These are phyloP conservation scores for Mortierella sp. DNA, from an alignment of 371 early-diverging fungal genomes.

Conservation along the genomic window DNA sequence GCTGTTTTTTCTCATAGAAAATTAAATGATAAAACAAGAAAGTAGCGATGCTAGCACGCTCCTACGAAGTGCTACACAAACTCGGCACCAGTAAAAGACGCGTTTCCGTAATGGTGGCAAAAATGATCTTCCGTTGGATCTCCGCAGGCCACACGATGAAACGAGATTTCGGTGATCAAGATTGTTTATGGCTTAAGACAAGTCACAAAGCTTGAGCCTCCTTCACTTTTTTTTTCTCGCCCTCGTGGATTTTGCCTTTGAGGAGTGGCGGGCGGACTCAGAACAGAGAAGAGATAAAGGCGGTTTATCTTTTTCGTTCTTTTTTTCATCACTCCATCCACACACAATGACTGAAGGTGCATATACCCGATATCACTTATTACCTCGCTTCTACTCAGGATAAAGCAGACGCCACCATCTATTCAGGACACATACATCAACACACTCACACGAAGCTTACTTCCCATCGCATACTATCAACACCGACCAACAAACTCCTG, in stretches of 20 bases:
- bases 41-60: too few species aligned
- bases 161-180: neutral
- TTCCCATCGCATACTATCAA: neutral
- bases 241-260: neutral
- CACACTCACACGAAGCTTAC: neutral
- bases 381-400: neutral
- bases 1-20: too few species aligned
- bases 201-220: neutral
- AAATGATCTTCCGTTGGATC: neutral
- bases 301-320: neutral
- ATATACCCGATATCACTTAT: neutral
- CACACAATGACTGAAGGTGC: slow-evolving; percentile 57
- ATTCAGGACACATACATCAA: neutral
- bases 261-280: slow-evolving; percentile 2
- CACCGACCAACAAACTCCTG: neutral
- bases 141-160: neutral
- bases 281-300: neutral
- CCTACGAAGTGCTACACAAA: too few species aligned
- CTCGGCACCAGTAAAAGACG: neutral
- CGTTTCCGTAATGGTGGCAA: slow-evolving; percentile 11
- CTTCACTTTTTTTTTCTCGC: neutral
- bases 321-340: slow-evolving; percentile 45
- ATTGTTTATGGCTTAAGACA: neutral
- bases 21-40: too few species aligned
- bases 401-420: neutral